Evolutionary conservation across 1,284 basidiomycete species (phyloP).

Genomic region (Paramarasmius palmivorus): DNA sequence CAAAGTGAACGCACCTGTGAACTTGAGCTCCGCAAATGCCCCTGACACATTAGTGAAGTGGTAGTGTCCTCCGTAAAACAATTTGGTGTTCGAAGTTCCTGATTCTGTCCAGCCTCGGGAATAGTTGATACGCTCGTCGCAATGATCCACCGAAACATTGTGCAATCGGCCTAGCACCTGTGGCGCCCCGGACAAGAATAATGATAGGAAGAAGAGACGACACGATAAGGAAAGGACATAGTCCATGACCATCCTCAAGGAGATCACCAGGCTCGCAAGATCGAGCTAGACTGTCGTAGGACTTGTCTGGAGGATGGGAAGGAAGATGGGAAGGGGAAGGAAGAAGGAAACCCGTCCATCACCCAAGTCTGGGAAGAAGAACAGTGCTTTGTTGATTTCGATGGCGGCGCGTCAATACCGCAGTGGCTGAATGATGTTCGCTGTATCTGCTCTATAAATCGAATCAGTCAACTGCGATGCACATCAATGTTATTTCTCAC

Average conservation of each 20-base stretch:
- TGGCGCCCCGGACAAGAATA: not conserved
- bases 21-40: slow-evolving; percentile 14
- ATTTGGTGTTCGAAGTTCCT: slow-evolving; percentile 11
- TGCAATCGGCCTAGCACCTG: not conserved
- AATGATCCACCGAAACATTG: slow-evolving; percentile 38
- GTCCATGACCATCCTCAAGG: too few relatives aligned
- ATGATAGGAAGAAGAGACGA: slow-evolving; percentile 1
- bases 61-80: slow-evolving; percentile 35
- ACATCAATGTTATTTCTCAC: too few relatives aligned
- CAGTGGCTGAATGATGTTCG: not conserved
- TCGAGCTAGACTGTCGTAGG: not conserved
- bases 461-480: too few relatives aligned
- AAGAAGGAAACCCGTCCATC: not conserved
- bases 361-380: not conserved
- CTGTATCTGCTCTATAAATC: too few relatives aligned
- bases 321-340: not conserved
- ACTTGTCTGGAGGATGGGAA: not conserved
- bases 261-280: not conserved
- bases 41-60: slow-evolving; percentile 15
- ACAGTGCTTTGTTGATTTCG: not conserved
- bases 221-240: not conserved
- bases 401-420: not conserved
- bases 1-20: slow-evolving; percentile 20
- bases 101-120: slow-evolving; percentile 11
- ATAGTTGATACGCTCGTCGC: slow-evolving; percentile 26